Conservation (phyloP, 345 rosid species). For the Excoecaria cochinchinensis region DNA sequence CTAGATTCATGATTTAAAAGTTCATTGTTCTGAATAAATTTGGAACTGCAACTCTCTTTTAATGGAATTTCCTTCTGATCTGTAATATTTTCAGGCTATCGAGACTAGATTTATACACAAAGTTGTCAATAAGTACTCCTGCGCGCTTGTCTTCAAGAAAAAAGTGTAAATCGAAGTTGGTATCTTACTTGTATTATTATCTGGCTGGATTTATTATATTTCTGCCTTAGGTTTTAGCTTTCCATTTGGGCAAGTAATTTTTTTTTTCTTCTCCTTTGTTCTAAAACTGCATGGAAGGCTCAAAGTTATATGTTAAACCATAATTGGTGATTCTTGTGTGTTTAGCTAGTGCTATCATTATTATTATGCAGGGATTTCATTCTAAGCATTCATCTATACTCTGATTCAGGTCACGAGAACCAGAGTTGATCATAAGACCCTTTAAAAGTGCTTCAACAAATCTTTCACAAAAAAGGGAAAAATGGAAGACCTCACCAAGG, state of each 20-base stretch:
- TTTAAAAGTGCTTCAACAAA: conserved; percentile 35
- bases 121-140: conserved; percentile 13
- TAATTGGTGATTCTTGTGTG: background rate
- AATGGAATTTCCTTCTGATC: background rate
- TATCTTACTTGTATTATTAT: conserved; percentile 28
- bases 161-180: conserved; percentile 44
- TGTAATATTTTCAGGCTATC: conserved; percentile 12
- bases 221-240: conserved; percentile 4
- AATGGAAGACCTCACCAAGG: conserved; percentile 42
- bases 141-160: conserved; percentile 18
- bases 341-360: background rate
- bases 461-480: conserved; percentile 39
- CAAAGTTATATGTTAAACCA: background rate
- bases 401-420: conserved; percentile 47
- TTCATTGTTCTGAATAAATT: background rate
- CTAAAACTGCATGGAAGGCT: background rate
- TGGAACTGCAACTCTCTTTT: background rate
- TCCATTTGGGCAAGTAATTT: conserved; percentile 6
- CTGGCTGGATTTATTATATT: conserved; percentile 16
- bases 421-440: conserved; percentile 37
- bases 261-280: conserved; percentile 3
- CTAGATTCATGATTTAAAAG: background rate
- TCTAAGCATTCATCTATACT: conserved; percentile 1
- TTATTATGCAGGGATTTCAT: background rate
- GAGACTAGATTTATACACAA: conserved; percentile 9